These are phyloP conservation scores for Dissophora globulifera DNA, from an alignment of 192 early-diverging fungal species.

Conservation along the genomic window DNA sequence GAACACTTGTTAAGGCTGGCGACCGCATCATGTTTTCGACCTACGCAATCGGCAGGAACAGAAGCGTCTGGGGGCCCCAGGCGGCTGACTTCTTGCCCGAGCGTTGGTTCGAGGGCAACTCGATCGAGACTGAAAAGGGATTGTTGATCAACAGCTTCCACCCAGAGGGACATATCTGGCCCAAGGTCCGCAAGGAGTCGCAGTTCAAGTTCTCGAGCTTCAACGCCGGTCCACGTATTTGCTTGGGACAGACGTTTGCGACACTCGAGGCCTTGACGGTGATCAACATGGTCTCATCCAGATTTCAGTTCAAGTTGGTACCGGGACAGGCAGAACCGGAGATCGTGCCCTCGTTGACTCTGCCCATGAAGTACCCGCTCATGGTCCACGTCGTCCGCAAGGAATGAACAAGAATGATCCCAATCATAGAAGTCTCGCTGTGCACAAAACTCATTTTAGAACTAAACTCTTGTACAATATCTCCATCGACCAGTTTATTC, in stretches of 20 bases:
- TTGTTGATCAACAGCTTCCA: conserved; percentile 4
- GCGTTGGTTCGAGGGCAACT: conserved; percentile 52
- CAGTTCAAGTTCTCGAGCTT: conserved; percentile 65
- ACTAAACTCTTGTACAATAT: too few relatives aligned
- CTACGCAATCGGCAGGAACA: conserved; percentile 33
- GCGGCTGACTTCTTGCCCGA: conserved; percentile 65
- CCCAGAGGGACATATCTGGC: too few relatives aligned
- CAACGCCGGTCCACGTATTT: conserved; percentile 64
- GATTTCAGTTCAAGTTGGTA: conserved; percentile 28
- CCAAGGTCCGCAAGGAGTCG: conserved; percentile 28
- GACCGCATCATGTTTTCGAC: conserved; percentile 53
- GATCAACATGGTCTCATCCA: conserved; percentile 19
- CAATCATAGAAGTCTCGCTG: too few relatives aligned
- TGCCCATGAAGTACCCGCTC: conserved; percentile 49
- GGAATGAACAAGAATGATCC: conserved; percentile 45
- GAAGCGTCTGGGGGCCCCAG: conserved; percentile 56
- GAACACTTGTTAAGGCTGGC: conserved; percentile 59
- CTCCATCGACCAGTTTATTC: too few relatives aligned
- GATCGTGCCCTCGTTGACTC: conserved; percentile 23
- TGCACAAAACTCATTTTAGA: too few relatives aligned
- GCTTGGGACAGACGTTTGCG: conserved; percentile 54
- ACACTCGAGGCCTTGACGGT: conserved; percentile 49
- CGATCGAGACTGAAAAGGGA: not conserved
- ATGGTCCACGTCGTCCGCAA: not conserved
- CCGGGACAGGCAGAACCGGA: conserved; percentile 15